Evolutionary conservation across 1,284 basidiomycete genomes (phyloP).

Genomic region (Fistulinella cinereoalba): DNA sequence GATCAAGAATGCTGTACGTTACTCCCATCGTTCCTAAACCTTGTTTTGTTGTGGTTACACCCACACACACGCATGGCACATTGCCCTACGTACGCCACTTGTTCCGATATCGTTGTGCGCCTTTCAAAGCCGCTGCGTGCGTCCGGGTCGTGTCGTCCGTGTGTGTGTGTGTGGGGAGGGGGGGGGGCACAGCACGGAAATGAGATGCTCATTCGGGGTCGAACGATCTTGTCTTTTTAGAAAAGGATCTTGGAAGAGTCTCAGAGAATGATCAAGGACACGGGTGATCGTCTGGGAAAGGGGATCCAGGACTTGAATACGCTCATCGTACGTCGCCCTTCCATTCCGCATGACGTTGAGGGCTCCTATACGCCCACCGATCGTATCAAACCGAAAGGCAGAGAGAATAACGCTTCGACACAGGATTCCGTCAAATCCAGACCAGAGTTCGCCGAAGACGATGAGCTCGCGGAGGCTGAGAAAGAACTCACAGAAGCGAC

Average conservation of each 20-base stretch:
- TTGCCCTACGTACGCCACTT: not conserved
- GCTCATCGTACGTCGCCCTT: slow-evolving; percentile 55
- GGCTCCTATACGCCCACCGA: slow-evolving; percentile 11
- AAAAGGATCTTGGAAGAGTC: slow-evolving; percentile 75
- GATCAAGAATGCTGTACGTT: slow-evolving; percentile 74
- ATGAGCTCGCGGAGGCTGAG: slow-evolving; percentile 59
- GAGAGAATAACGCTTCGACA: too few species aligned
- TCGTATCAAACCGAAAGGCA: slow-evolving; percentile 24
- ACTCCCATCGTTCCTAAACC: slow-evolving; percentile 10
- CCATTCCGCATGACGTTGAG: slow-evolving; percentile 14
- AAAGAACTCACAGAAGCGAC: slow-evolving; percentile 51
- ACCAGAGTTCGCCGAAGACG: slow-evolving; percentile 46
- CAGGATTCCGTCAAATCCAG: slow-evolving; percentile 50
- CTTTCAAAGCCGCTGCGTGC: too few species aligned
- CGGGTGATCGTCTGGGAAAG: slow-evolving; percentile 56
- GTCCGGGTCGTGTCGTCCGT: too few species aligned
- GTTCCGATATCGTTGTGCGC: slow-evolving; percentile 8
- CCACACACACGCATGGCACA: not conserved
- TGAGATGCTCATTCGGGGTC: slow-evolving; percentile 24
- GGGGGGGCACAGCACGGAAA: slow-evolving; percentile 34
- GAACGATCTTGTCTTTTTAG: slow-evolving; percentile 38
- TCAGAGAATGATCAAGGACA: slow-evolving; percentile 76
- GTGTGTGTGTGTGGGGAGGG: too few species aligned
- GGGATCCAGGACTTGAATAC: slow-evolving; percentile 64
- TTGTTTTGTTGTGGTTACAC: not conserved